Base-by-base conservation (phyloP, 2,329 filamentous ascomycete species). In the Diaporthe longicolla region DNA sequence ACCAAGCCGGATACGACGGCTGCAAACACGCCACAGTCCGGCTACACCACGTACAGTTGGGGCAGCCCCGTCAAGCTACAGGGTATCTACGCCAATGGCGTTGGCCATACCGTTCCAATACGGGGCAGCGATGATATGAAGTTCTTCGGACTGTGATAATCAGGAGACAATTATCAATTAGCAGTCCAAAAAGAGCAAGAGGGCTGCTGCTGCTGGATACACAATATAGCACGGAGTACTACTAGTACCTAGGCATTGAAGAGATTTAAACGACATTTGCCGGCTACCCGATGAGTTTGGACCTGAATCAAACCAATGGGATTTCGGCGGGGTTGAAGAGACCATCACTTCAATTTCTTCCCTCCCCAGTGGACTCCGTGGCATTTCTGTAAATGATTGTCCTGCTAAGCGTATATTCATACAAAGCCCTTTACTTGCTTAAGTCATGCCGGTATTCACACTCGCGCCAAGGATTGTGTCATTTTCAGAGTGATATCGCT, bases 21-120 rank as follows among this genome's bases (percentile, higher is more conserved):
- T 15, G 75, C 78, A n/a, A 83, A 85, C 75, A 78, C 73, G 15
- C 84, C 84, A 15, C 79, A 82, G 71, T 78, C 77, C 40, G 82
- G 82, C 26, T 86, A 85, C 76, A 82, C 81, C 40, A 85, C 81
- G 8, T 82, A 81, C 57, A 80, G 83, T 5, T 86, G 83, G 74
- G 84, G 84, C 10, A 80, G 82, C 13, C 77, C 70, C 9, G 78
- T 84, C 29, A 66, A 66, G 29, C 45, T 66, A 21, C 80, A 83
- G 50, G 82, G 82, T 0, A 84, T 84, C 21, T 83, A 78, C 73
- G 79, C 77, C 29, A 76, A 55, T 17, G 78, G 78, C 0, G 77
- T 79, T 3, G 79, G 79, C 1, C 79, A 80, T 54, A 78, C 76
- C 13, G 79, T 79, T n/a, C 79, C 76, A 17, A 63, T 75, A 37